These are phyloP conservation scores for Mangifera indica DNA, from an alignment of 345 rosid species.

Conservation along the genomic window DNA sequence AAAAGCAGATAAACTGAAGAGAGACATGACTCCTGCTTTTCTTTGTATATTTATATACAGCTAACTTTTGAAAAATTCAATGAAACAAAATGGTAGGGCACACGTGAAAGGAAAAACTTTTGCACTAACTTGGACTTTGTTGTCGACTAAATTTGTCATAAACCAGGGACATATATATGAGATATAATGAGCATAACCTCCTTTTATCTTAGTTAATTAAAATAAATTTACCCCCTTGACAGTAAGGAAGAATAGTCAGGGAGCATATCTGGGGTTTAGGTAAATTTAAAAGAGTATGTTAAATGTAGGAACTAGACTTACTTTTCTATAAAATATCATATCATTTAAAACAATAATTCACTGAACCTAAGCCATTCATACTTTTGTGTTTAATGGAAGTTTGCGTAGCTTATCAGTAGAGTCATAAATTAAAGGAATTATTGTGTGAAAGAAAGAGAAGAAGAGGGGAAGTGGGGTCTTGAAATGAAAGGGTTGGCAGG, in stretches of 20 bases:
- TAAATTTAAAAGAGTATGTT: no score
- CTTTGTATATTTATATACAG: background rate
- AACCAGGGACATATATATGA: slow-evolving; percentile 12
- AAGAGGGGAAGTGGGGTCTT: slow-evolving; percentile 15
- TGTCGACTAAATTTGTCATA: slow-evolving; percentile 17
- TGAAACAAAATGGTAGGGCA: slow-evolving; percentile 22
- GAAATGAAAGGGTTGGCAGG: background rate
- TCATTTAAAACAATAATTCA: slow-evolving; percentile 7
- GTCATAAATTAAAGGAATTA: background rate
- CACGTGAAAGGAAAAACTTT: background rate
- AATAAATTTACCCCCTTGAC: no score
- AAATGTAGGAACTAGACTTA: no score
- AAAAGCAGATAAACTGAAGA: slow-evolving; percentile 11
- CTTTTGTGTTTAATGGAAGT: background rate
- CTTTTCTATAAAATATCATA: no score
- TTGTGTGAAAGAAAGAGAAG: background rate
- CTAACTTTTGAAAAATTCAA: slow-evolving; percentile 25
- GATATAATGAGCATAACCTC: slow-evolving; percentile 4
- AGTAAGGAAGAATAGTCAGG: no score
- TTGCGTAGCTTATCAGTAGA: background rate
- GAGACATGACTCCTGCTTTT: slow-evolving; percentile 20
- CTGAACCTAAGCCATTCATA: slow-evolving; percentile 15
- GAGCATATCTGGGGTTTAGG: no score
- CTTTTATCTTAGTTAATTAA: no score
- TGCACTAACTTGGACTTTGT: slow-evolving; percentile 23